phyloP scores from a whole-genome alignment of 345 rosid genomes.

The Orychophragmus violaceus region DNA sequence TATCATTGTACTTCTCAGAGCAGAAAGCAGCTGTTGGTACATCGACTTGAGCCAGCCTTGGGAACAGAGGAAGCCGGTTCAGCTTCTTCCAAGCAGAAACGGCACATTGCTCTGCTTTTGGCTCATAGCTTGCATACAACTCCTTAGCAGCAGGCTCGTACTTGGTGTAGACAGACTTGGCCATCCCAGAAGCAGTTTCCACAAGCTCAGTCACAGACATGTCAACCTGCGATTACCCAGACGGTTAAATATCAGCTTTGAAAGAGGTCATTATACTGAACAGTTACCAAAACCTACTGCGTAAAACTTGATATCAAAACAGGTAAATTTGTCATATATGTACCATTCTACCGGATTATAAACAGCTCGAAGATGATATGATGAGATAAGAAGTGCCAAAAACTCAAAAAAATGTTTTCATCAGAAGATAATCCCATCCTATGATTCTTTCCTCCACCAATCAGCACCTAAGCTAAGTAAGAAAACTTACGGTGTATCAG shows the following conservation, averaged over 20 bases:
- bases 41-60: slow-evolving; percentile 58
- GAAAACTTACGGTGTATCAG: too few species aligned
- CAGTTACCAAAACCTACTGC: background rate
- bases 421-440: too few species aligned
- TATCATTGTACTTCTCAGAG: too few species aligned
- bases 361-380: background rate
- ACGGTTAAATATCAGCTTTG: background rate
- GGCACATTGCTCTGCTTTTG: slow-evolving; percentile 72
- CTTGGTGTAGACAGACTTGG: slow-evolving; percentile 55
- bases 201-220: slow-evolving; percentile 57
- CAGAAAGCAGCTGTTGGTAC: slow-evolving; percentile 80
- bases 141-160: slow-evolving; percentile 77
- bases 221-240: slow-evolving; percentile 47
- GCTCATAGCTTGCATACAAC: slow-evolving; percentile 65
- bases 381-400: too few species aligned
- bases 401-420: too few species aligned
- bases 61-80: slow-evolving; percentile 75
- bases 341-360: background rate
- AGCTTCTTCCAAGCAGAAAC: slow-evolving; percentile 76
- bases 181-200: slow-evolving; percentile 65
- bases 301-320: background rate
- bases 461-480: too few species aligned
- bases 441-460: too few species aligned
- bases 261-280: background rate
- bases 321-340: too few species aligned